phyloP scores from a whole-genome alignment of 2,329 filamentous ascomycete genomes.

The Aspergillus niger region DNA sequence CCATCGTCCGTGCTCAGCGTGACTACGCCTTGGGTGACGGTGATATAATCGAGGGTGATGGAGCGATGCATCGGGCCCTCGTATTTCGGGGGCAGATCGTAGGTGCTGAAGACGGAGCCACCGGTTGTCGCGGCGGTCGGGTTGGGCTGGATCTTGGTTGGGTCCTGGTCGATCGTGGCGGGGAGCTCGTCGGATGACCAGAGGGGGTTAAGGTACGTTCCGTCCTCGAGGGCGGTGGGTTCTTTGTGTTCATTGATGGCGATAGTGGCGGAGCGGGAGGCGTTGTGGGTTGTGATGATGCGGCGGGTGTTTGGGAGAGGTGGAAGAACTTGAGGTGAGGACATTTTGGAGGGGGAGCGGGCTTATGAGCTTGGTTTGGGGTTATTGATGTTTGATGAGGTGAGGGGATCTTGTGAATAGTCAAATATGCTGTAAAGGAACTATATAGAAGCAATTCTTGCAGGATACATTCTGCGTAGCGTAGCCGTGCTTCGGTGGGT shows the following conservation, averaged over 20 bases:
- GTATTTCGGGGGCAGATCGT: conserved; percentile 1
- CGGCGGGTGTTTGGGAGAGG: not conserved
- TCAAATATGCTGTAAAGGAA: not conserved
- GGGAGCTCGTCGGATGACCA: conserved; percentile 1
- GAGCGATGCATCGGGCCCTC: conserved; percentile 8
- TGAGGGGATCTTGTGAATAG: not conserved
- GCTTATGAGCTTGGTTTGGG: not conserved
- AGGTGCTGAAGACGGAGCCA: not conserved
- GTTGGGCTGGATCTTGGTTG: not conserved
- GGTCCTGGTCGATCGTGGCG: not conserved
- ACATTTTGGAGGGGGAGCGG: no score
- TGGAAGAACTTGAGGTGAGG: no score
- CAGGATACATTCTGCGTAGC: not conserved
- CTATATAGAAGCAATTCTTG: not conserved
- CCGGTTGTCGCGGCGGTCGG: not conserved
- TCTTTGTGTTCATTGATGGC: not conserved
- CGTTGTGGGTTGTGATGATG: conserved; percentile 7
- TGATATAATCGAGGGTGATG: conserved; percentile 8
- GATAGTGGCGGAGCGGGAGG: not conserved
- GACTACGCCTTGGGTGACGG: not conserved
- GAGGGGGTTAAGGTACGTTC: not conserved
- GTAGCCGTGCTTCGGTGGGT: not conserved
- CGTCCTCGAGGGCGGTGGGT: not conserved
- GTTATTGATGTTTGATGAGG: not conserved
- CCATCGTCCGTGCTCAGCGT: conserved; percentile 8